Evolutionary conservation across 257 asterid species (phyloP).

Genomic region (Nicotiana tomentosiformis): DNA sequence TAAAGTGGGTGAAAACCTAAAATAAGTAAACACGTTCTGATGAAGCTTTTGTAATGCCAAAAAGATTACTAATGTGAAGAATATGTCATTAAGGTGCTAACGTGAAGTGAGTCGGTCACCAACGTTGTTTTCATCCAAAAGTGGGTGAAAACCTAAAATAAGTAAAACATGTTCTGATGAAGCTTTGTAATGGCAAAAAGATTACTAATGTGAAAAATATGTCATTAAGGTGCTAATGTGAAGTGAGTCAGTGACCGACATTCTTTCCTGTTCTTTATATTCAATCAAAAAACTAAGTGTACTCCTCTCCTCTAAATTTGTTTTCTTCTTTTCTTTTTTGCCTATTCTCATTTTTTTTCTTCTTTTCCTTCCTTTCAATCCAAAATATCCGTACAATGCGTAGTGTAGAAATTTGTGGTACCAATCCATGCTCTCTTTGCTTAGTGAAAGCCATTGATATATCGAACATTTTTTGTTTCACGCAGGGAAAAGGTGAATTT

Average conservation of each 20-base stretch:
- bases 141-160: neutral
- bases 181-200: neutral
- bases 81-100: neutral
- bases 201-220: neutral
- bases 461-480: neutral
- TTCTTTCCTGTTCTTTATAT: neutral
- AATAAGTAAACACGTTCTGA: neutral
- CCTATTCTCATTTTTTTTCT: neutral
- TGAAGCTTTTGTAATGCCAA: neutral
- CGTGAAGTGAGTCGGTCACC: neutral
- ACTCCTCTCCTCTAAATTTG: neutral
- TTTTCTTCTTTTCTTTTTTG: neutral
- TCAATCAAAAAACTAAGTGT: neutral
- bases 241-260: neutral
- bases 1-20: neutral
- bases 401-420: neutral
- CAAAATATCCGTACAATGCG: neutral
- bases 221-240: neutral
- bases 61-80: neutral
- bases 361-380: too few relatives aligned
- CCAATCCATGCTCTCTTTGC: neutral
- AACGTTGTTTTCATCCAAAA: neutral
- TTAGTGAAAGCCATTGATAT: neutral
- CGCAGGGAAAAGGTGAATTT: constrained; percentile 97
- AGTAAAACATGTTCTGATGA: neutral